These are phyloP conservation scores for Amanita molliuscula DNA, from an alignment of 768 basidiomycete genomes.

Conservation along the genomic window DNA sequence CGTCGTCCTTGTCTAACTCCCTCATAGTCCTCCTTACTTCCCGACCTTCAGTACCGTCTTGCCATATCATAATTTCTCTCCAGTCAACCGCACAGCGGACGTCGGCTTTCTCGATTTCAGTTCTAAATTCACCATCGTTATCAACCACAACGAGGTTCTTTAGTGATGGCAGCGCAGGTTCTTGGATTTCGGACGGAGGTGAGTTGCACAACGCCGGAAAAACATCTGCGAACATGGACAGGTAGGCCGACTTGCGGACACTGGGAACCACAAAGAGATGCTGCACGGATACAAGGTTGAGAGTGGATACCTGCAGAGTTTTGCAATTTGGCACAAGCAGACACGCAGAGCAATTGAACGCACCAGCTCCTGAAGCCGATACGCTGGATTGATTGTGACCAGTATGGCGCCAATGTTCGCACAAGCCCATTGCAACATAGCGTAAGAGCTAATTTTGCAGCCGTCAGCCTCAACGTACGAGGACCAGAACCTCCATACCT, in stretches of 20 bases:
- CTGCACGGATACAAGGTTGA: constrained; percentile 54
- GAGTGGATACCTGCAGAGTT: constrained; percentile 37
- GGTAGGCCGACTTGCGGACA: constrained; percentile 54
- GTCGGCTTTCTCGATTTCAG: constrained; percentile 28
- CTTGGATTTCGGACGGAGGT: constrained; percentile 44
- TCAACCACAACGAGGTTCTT: constrained; percentile 59
- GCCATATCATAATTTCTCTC: constrained; percentile 64
- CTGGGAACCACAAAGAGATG: constrained; percentile 67
- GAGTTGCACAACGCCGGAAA: constrained; percentile 45
- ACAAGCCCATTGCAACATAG: constrained; percentile 77
- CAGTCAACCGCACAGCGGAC: constrained; percentile 54
- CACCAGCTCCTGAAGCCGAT: constrained; percentile 62
- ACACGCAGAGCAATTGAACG: constrained; percentile 13
- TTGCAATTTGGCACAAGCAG: background rate
- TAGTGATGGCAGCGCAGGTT: constrained; percentile 48
- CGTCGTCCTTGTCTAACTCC: constrained; percentile 47
- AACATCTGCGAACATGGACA: constrained; percentile 45
- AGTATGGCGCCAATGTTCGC: constrained; percentile 78
- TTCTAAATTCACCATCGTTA: constrained; percentile 32
- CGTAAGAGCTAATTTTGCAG: constrained; percentile 48
- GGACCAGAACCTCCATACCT: constrained; percentile 36
- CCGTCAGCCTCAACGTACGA: background rate
- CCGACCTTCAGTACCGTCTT: constrained; percentile 37
- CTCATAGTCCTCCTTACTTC: constrained; percentile 30
- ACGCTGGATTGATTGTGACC: constrained; percentile 79